Evolutionary conservation across 108 stramenopile species (phyloP).

Genomic region (Fragilariopsis cylindrus): DNA sequence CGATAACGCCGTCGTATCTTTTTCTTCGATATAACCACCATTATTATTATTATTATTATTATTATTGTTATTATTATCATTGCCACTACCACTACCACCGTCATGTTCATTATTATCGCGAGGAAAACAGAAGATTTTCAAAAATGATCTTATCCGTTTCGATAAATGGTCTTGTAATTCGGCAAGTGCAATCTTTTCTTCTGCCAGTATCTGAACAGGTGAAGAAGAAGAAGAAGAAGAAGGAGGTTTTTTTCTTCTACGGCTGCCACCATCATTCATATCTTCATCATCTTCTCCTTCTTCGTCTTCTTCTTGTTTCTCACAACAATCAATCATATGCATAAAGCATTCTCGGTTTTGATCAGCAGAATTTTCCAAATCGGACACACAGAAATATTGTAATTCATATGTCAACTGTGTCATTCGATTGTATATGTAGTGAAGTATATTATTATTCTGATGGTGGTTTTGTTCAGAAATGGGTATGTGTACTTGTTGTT

Average conservation of each 20-base stretch:
- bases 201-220: constrained; percentile 9
- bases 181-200: constrained; percentile 30
- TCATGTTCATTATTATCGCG: background rate
- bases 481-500: background rate
- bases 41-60: background rate
- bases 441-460: background rate
- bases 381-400: constrained; percentile 2
- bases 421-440: constrained; percentile 5
- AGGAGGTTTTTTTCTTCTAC: constrained; percentile 17
- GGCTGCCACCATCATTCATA: background rate
- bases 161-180: constrained; percentile 36
- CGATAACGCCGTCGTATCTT: too few species aligned
- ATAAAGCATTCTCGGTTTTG: constrained; percentile 10
- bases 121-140: constrained; percentile 5
- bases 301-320: too few species aligned
- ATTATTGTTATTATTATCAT: background rate
- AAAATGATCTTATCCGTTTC: constrained; percentile 29
- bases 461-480: background rate
- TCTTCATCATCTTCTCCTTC: too few species aligned
- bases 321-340: background rate
- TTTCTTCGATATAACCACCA: too few species aligned
- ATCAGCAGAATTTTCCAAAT: constrained; percentile 23
- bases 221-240: constrained; percentile 3
- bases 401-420: constrained; percentile 1
- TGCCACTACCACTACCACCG: background rate